phyloP scores from a whole-genome alignment of 75 land plant species.

The Sequoiadendron giganteum region DNA sequence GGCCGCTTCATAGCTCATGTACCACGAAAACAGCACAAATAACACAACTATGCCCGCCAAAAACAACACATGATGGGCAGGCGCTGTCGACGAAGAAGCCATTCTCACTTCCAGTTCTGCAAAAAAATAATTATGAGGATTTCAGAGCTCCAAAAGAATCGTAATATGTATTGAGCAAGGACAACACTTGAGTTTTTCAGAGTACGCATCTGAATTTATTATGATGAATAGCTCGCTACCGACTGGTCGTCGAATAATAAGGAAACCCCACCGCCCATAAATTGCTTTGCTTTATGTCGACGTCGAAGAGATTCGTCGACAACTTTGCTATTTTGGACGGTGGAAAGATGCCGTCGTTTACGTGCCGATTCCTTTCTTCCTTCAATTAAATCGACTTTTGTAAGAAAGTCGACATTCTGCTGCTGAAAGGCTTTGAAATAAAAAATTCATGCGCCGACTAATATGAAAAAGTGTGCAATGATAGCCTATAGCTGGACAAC shows the following conservation, averaged over 20 bases:
- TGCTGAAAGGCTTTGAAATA: no score
- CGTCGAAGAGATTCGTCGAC: not conserved
- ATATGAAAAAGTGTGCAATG: no score
- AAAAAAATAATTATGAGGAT: not conserved
- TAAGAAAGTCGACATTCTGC: not conserved
- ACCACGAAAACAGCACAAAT: conserved; percentile 40
- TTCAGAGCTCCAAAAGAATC: not conserved
- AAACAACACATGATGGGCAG: conserved; percentile 35
- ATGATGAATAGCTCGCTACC: not conserved
- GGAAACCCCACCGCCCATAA: not conserved
- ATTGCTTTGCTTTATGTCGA: not conserved
- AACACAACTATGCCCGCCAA: conserved; percentile 23
- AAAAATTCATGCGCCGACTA: no score
- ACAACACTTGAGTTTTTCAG: not conserved
- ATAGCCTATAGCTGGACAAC: no score
- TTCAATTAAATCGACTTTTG: not conserved
- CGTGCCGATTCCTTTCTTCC: not conserved
- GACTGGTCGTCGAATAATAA: not conserved
- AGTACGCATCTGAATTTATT: not conserved
- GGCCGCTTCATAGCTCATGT: conserved; percentile 35
- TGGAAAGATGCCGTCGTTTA: not conserved
- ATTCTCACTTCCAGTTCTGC: not conserved
- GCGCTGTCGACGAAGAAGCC: not conserved
- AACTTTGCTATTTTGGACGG: not conserved
- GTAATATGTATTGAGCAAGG: not conserved